These are phyloP conservation scores for Logfia minima DNA, from an alignment of 129 eudicot genomes.

Conservation along the genomic window DNA sequence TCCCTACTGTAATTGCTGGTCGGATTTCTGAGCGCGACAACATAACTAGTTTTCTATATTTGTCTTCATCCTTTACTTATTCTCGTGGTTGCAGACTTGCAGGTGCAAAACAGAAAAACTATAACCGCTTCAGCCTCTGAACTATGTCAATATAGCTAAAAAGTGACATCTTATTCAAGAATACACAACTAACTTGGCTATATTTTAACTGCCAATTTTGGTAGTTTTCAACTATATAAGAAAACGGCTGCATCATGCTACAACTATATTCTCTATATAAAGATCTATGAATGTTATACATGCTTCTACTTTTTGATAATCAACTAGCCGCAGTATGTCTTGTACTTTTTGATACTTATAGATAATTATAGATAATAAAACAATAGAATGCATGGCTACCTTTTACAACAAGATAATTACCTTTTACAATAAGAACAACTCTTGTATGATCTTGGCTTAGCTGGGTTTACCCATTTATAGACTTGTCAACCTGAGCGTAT, in stretches of 20 bases:
- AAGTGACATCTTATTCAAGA: neutral
- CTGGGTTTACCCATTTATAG: too few relatives aligned
- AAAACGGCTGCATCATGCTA: neutral
- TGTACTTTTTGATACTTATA: too few relatives aligned
- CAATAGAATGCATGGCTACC: too few relatives aligned
- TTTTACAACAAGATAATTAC: too few relatives aligned
- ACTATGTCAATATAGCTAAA: neutral
- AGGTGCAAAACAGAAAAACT: too few relatives aligned
- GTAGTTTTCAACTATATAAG: neutral
- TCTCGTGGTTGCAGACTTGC: too few relatives aligned
- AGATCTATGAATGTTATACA: neutral
- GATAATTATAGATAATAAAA: too few relatives aligned
- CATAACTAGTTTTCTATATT: neutral
- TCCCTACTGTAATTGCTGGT: neutral
- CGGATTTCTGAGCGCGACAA: neutral
- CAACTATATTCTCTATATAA: neutral
- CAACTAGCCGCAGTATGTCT: too few relatives aligned
- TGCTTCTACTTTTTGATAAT: too few relatives aligned
- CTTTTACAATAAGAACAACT: too few relatives aligned
- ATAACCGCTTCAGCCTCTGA: neutral
- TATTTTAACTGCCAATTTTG: neutral
- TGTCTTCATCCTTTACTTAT: neutral
- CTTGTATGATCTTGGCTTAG: too few relatives aligned
- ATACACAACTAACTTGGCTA: neutral
- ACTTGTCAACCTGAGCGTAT: neutral